Base-by-base conservation (phyloP, 352 stramenopile species). In the Phytopythium helicoides region DNA sequence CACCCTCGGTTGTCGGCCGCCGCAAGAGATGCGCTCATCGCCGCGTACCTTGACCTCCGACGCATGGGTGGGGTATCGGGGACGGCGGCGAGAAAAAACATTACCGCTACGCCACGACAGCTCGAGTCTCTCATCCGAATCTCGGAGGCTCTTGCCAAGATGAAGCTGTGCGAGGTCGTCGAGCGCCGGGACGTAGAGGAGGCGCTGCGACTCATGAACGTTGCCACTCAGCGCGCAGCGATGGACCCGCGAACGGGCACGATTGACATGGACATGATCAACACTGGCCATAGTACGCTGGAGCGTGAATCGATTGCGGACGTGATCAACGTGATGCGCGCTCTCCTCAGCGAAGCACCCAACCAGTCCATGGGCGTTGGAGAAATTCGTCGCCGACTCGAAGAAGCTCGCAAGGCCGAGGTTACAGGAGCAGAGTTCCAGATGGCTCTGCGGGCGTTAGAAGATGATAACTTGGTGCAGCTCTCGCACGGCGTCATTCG, bases 231-330 rank as follows among this genome's bases (percentile, higher is more conserved):
- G 68, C 89, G 86, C 35, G 93, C 97, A 8, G 97, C 97, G 12
- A 99, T 98, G 60, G 97, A 99, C 64, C 96, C 97, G 28, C 74
- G 92, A 38, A 99, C 97, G 2, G 97, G 97, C 33, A 94, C 92
- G n/a, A 99, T 99, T 64, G 97, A 99, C 71, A 99, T 99, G 97
- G 97, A 99, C 68, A 98, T 98, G 91, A 98, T 99, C 66, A 96
- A 96, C 47, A 99, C 95, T 6, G 96, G 95, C 19, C 79, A 95
- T 58, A 95, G 83, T 51, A 87, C 85, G 34, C 71, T 89, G 8
- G 95, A 98, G 63, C 86, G 94, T 16, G 83, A 98, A 52, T 71
- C 79, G 6, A 66, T 92, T 11, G 65, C 63, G 6, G 70, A 80
- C 47, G 60, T 92, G 14, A 69, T 92, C 16, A 56, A 77, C 4